Conservation (phyloP, 2,329 filamentous ascomycete species). For the Juglanconis oblonga region DNA sequence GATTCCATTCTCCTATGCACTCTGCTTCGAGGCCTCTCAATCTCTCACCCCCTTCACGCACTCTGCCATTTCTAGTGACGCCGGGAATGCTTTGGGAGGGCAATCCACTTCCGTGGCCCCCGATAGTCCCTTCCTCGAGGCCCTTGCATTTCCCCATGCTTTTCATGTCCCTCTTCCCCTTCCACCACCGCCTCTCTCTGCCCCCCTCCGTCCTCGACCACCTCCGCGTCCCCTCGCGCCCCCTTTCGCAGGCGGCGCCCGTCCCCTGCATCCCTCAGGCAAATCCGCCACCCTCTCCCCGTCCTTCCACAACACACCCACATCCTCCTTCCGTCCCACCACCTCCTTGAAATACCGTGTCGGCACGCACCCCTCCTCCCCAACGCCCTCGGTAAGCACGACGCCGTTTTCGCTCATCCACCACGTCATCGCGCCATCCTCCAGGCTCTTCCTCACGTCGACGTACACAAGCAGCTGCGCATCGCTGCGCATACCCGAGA, state of each 20-base stretch:
- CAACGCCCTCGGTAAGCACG: constrained; percentile 59
- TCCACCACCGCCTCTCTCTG: not conserved
- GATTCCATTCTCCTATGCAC: no score
- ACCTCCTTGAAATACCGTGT: constrained; percentile 68
- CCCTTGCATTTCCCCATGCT: not conserved
- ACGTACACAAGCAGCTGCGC: constrained; percentile 78
- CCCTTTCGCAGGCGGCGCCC: constrained; percentile 41
- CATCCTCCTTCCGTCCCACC: constrained; percentile 54
- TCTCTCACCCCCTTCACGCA: no score
- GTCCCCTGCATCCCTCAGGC: constrained; percentile 54
- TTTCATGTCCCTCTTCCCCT: not conserved
- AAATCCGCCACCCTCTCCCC: constrained; percentile 66
- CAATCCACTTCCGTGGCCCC: no score
- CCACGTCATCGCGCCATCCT: constrained; percentile 62
- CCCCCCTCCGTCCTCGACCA: constrained; percentile 22
- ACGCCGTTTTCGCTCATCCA: constrained; percentile 79
- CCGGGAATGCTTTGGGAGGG: not conserved
- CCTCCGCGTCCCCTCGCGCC: constrained; percentile 29
- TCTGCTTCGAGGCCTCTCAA: no score
- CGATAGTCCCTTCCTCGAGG: not conserved
- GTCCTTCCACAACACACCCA: constrained; percentile 67
- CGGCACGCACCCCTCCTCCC: constrained; percentile 60
- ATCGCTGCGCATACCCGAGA: constrained; percentile 77
- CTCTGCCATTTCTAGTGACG: no score
- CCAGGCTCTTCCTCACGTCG: constrained; percentile 65